Evolutionary conservation across 192 early-diverging fungal species (phyloP).

Genomic region (Coemansia sp.): DNA sequence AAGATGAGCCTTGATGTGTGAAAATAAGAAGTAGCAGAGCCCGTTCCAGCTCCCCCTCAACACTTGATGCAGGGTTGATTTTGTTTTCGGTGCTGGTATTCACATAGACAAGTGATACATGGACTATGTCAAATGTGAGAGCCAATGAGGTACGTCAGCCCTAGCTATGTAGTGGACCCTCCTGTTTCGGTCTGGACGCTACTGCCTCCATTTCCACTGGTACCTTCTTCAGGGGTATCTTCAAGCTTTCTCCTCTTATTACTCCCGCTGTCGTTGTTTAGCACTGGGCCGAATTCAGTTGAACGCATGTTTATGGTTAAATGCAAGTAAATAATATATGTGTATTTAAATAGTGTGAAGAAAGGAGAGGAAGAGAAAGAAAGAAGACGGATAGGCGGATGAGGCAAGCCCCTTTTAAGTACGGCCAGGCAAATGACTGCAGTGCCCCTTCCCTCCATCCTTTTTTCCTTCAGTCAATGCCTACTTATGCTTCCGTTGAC

Average conservation of each 20-base stretch:
- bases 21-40: not conserved
- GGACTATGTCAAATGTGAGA: not conserved
- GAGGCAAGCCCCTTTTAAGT: not conserved
- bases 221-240: no score
- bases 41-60: not conserved
- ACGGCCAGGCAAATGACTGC: not conserved
- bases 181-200: no score
- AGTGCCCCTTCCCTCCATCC: not conserved
- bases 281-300: not conserved
- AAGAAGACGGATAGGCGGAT: not conserved
- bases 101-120: not conserved
- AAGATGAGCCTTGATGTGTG: not conserved
- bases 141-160: not conserved
- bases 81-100: constrained; percentile 5
- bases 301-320: not conserved
- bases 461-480: not conserved
- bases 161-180: not conserved
- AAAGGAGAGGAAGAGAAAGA: not conserved
- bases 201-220: not conserved
- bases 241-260: not conserved
- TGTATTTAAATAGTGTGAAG: not conserved
- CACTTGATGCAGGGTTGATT: constrained; percentile 1
- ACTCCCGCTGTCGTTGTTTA: not conserved
- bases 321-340: constrained; percentile 6
- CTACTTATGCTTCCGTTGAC: not conserved